Conservation (phyloP, 1,284 basidiomycete genomes). For the Violaceomyces palustris region DNA sequence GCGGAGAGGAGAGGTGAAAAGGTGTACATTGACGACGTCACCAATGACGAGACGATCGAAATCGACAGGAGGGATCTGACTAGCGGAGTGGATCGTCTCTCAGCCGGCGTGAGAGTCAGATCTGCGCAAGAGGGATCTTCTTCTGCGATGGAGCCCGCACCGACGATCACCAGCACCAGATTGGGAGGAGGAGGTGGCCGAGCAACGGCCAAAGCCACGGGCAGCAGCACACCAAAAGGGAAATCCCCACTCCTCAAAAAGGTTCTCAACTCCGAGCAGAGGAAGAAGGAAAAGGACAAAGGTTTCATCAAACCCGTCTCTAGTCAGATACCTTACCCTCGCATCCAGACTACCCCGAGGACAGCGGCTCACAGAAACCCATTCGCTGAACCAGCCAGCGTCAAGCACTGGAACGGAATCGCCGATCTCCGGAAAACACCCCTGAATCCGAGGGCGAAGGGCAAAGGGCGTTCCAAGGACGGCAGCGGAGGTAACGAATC, state of each 20-base stretch:
- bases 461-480: constrained; percentile 28
- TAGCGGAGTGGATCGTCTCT: too few species aligned
- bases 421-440: constrained; percentile 67
- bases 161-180: too few species aligned
- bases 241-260: constrained; percentile 29
- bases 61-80: not conserved
- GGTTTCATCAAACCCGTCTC: too few species aligned
- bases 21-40: not conserved
- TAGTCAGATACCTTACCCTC: too few species aligned
- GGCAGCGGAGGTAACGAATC: constrained; percentile 33
- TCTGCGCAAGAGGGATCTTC: too few species aligned
- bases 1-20: not conserved
- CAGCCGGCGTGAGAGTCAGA: too few species aligned
- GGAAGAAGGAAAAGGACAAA: constrained; percentile 21
- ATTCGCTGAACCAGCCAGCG: constrained; percentile 28
- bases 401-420: constrained; percentile 64
- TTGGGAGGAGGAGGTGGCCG: too few species aligned
- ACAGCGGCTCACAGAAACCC: constrained; percentile 35
- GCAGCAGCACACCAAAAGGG: constrained; percentile 15
- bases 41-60: not conserved
- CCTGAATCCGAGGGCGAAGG: constrained; percentile 40
- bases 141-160: too few species aligned
- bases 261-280: constrained; percentile 37
- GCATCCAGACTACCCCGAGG: constrained; percentile 30
- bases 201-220: too few species aligned